Evolutionary conservation across 345 rosid species (phyloP), one percentile per base, ranked within the genome.

Genomic region (Aurinia saxatilis): DNA sequence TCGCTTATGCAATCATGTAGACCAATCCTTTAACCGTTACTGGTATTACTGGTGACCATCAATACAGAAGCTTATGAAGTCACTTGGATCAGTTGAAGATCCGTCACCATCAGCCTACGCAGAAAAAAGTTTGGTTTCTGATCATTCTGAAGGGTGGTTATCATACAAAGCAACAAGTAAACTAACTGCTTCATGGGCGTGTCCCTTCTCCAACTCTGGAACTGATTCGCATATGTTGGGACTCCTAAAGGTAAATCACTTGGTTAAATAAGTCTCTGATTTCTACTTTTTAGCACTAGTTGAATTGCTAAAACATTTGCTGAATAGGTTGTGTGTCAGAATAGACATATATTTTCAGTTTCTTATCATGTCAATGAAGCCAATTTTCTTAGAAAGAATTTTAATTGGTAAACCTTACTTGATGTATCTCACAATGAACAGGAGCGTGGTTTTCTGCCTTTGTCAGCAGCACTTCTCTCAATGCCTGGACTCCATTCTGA

Each of bases 381-480:
- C 9, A 57, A 19, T 0, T 0, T 30, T 8, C 10, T 40, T 27
- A 38, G 27, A 47, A 44, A 19, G 18, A 47, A 47, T 63, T 56
- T 41, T 57, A 27, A 42, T 34, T 57, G 29, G 29, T 41, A 40
- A 57, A 64, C 55, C 70, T 71, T 75, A 53, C 50, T 74, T 50
- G 42, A 69, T 62, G 60, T 67, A 53, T 76, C 35, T 77, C 60
- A 38, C 66, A 64, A 59, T 73, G 62, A 58, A 47, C 87, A 93
- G 99, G 99, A 93, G 75, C 81, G 92, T 42, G 99, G 97, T n/a
- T 82, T 90, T 84, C 95, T 90, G 74, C 85, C 97, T 60, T 69
- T 93, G 75, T 93, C 99, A 53, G 91, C 90, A 71, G 99, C 99
- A 57, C 74, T 93, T 65, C 73, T 93, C 78, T 87, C 97, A 51